phyloP scores from a whole-genome alignment of 495 filamentous ascomycete genomes.

The Annulohypoxylon nitens region DNA sequence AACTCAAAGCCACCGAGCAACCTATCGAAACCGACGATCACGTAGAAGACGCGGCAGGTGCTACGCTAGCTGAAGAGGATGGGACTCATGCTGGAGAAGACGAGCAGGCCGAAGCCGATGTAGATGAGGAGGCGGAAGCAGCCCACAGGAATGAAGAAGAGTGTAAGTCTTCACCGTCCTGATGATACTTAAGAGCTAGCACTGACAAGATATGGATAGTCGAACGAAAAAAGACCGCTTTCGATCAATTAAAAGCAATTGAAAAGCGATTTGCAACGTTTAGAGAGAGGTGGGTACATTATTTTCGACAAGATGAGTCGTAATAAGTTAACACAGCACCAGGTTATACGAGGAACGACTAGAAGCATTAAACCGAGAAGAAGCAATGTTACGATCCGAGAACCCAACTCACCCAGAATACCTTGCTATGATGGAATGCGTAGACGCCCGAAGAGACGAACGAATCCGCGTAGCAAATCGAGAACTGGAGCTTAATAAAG shows the following conservation, averaged over 20 bases:
- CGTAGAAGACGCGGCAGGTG: slow-evolving; percentile 51
- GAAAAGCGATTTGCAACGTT: slow-evolving; percentile 88
- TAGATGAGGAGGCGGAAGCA: slow-evolving; percentile 67
- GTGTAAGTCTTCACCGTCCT: slow-evolving; percentile 64
- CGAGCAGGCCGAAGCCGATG: slow-evolving; percentile 62
- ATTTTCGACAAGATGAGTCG: neutral
- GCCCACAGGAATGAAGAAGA: slow-evolving; percentile 78
- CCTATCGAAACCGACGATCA: slow-evolving; percentile 46
- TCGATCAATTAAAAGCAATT: slow-evolving; percentile 80
- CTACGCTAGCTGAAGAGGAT: slow-evolving; percentile 51
- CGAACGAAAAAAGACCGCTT: slow-evolving; percentile 80
- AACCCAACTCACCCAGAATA: slow-evolving; percentile 90
- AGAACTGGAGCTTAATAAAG: slow-evolving; percentile 77
- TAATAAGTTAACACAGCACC: slow-evolving; percentile 33
- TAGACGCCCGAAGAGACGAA: slow-evolving; percentile 83
- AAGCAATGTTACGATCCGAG: slow-evolving; percentile 80
- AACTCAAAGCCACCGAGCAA: slow-evolving; percentile 55
- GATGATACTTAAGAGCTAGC: neutral
- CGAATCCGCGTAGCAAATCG: slow-evolving; percentile 80
- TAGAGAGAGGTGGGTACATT: slow-evolving; percentile 78
- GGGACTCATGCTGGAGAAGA: slow-evolving; percentile 60
- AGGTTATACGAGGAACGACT: slow-evolving; percentile 91
- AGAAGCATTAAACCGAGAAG: slow-evolving; percentile 82
- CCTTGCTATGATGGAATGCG: slow-evolving; percentile 83
- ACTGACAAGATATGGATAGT: slow-evolving; percentile 69